Base-by-base conservation (phyloP, 2,329 filamentous ascomycete genomes). In the Pezicula rhizophila region DNA sequence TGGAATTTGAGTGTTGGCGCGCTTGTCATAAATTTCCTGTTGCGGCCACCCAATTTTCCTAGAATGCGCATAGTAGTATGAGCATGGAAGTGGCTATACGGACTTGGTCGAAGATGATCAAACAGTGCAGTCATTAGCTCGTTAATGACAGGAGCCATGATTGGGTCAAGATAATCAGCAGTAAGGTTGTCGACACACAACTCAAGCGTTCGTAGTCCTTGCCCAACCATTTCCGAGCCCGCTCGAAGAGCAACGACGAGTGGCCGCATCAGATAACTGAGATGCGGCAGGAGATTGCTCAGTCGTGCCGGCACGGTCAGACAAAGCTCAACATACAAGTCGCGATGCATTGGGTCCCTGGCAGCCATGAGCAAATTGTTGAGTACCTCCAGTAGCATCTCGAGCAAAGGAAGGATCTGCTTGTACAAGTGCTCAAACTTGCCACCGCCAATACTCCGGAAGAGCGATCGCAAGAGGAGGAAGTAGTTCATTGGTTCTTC, bases 401-500 rank as follows among this genome's bases (percentile, higher is more conserved):
- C 93, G 5, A 99, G 76, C 3, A 99, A 77, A 10, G 93, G 93
- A 11, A 99, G 71, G 41, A 99, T 96, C 66, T 97, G 92, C 71
- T 99, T 99, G 68, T 99, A 99, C 1, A 99, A 76, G 57, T 96
- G 87, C 71, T 99, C 93, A 57, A 99, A 99, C 54, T 96, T 87
- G 7, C 93, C 95, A 44, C 93, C 95, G 18, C 93, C 93, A 46
- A 99, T 99, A 64, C 92, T 97, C 49, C 93, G 76, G 67, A 99
- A 99, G 2, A 99, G 73, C 0, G 91, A 96, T 31, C 93, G 80
- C 35, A 99, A 74, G 1, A 99, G 78, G 10, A 96, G 76, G 68
- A 99, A 99, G 69, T 99, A 99, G 67, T 99, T 99, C 80, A 96
- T 96, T 0, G 95, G 95, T 64, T 97, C 92, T 60, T 96, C 90